Evolutionary conservation across 176 grass and related monocot genomes (phyloP).

Genomic region (Bolboschoenus planiculmis): DNA sequence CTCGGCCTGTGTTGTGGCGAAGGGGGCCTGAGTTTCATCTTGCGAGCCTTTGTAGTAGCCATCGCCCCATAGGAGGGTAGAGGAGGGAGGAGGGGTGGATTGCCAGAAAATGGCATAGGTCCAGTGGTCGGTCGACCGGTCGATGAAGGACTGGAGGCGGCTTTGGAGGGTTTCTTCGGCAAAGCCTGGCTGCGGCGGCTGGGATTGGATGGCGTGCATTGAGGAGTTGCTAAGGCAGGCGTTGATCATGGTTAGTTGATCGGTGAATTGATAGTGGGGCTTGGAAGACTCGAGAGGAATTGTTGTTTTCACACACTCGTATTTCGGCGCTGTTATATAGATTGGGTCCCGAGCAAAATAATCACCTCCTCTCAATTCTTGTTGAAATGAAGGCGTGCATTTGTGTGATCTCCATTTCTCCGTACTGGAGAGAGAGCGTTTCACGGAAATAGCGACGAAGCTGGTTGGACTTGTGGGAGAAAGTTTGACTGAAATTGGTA

Average conservation of each 20-base stretch:
- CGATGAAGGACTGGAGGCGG: slow-evolving; percentile 22
- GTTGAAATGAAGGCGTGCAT: too few relatives aligned
- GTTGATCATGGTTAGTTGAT: neutral
- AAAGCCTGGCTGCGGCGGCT: neutral
- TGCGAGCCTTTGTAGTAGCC: slow-evolving; percentile 24
- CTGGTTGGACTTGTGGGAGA: neutral
- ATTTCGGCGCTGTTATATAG: slow-evolving; percentile 4
- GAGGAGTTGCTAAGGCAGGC: neutral
- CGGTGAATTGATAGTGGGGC: neutral
- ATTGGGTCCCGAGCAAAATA: neutral
- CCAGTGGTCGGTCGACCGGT: slow-evolving; percentile 9
- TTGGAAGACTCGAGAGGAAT: neutral
- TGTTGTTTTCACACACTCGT: neutral
- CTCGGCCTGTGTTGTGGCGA: neutral
- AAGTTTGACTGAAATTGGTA: neutral
- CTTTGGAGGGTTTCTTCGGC: slow-evolving; percentile 10
- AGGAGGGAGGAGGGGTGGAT: neutral
- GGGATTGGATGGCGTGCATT: neutral
- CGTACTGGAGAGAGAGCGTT: neutral
- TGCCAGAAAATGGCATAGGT: slow-evolving; percentile 41
- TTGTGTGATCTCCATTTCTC: neutral
- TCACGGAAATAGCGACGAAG: neutral
- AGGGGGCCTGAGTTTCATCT: neutral
- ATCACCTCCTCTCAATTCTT: neutral
- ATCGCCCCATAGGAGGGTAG: slow-evolving; percentile 24